These are phyloP conservation scores for Aquilaria sinensis DNA, from an alignment of 345 rosid species.

Conservation along the genomic window DNA sequence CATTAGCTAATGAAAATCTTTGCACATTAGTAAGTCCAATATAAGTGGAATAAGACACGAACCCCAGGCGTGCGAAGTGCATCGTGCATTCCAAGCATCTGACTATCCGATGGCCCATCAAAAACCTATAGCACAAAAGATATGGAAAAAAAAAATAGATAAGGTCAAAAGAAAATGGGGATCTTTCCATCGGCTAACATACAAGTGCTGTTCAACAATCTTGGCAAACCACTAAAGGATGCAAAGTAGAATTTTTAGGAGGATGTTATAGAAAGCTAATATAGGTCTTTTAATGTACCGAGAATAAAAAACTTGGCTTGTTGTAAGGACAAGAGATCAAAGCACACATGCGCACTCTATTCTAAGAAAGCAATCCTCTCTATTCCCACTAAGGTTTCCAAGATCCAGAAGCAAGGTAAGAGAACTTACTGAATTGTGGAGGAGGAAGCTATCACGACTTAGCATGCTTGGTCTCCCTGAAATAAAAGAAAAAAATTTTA, in stretches of 20 bases:
- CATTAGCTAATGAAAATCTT: too few relatives aligned
- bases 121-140: constrained; percentile 33
- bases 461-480: constrained; percentile 50
- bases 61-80: constrained; percentile 79
- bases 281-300: too few relatives aligned
- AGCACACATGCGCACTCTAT: background rate
- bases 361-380: background rate
- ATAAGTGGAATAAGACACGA: constrained; percentile 16
- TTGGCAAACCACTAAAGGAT: too few relatives aligned
- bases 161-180: background rate
- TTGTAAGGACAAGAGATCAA: too few relatives aligned
- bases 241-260: too few relatives aligned
- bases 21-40: too few relatives aligned
- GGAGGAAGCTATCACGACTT: constrained; percentile 33
- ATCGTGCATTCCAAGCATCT: constrained; percentile 37
- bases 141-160: background rate
- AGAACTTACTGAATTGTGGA: constrained; percentile 49
- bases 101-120: constrained; percentile 50
- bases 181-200: too few relatives aligned
- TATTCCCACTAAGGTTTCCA: background rate
- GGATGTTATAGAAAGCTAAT: too few relatives aligned
- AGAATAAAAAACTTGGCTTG: too few relatives aligned
- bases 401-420: constrained; percentile 7
- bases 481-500: constrained; percentile 14
- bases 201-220: too few relatives aligned